Base-by-base conservation (phyloP, 495 filamentous ascomycete species). In the Xylaria acuta region DNA sequence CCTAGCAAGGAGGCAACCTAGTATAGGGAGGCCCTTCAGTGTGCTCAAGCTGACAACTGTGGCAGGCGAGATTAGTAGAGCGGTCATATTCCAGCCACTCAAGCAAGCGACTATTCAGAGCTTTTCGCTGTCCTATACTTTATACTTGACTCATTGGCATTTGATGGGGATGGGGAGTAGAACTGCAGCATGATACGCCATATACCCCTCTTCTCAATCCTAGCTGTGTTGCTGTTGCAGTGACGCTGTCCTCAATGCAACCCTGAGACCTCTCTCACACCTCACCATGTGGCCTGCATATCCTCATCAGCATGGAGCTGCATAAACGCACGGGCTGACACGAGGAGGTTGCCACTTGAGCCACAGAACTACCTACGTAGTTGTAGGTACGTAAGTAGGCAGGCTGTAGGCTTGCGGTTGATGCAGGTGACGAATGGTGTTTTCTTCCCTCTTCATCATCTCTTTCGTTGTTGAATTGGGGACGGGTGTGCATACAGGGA, bases 181-280 rank as follows among this genome's bases (percentile, higher is more conserved):
- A 60, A 12, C 32, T 38, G 34, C 32, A 38, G 27, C 16, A 65
- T 51, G 9, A 49, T 20, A 64, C 60, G 38, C 62, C 38, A 64
- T 45, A 47, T 32, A 32, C 74, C 75, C 74, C 70, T 72, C 71
- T 40, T 64, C 65, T 76, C 71, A 68, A 70, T 72, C 66, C 69
- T 76, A 51, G n/a, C 27, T 27, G 53, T 49, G 25, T 25, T 66
- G 70, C 63, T 60, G 70, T 72, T 51, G 63, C 70, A 66, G 34
- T 56, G 49, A 58, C 66, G 54, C 54, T 40, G 22, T 49, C 67
- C 53, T 40, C 67, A 49, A 66, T 72, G 70, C 70, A 66, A 72
- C 70, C 60, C 62, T 25, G 49, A 58, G 58, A 40, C 70, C 36
- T 64, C 38, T 64, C 60, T 71, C 69, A 64, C 69, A 71, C 69